phyloP scores from a whole-genome alignment of 176 grass and related monocot genomes.

The Dendrocalamus sinicus region DNA sequence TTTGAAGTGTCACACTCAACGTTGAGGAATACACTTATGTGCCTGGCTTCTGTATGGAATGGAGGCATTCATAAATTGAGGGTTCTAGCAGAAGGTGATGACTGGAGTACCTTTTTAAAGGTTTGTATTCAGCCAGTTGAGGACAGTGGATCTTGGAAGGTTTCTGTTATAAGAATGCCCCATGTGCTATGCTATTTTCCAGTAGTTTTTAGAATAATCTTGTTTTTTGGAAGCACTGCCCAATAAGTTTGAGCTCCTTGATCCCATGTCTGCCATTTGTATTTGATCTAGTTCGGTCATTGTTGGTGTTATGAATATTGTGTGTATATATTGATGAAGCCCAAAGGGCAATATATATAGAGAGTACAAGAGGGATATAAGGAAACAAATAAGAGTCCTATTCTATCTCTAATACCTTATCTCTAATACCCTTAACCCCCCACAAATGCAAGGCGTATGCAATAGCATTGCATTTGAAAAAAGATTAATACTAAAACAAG shows the following conservation, averaged over 20 bases:
- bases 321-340: no score
- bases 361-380: no score
- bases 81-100: constrained; percentile 72
- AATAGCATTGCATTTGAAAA: no score
- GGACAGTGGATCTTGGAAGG: constrained; percentile 2
- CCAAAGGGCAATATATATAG: no score
- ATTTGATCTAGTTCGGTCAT: constrained; percentile 11
- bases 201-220: not conserved
- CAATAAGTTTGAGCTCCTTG: constrained; percentile 9
- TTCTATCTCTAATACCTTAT: no score
- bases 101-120: constrained; percentile 80
- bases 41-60: constrained; percentile 77
- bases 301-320: not conserved
- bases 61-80: constrained; percentile 63
- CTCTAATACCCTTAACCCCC: no score
- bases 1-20: constrained; percentile 72
- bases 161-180: constrained; percentile 28
- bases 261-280: constrained; percentile 2
- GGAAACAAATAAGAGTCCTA: no score
- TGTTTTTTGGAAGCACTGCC: constrained; percentile 11
- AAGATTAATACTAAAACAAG: no score
- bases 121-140: constrained; percentile 55
- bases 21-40: constrained; percentile 49
- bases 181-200: constrained; percentile 1
- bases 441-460: no score